Evolutionary conservation across 169 alveolate species (phyloP).

Genomic region (Babesia ovata): DNA sequence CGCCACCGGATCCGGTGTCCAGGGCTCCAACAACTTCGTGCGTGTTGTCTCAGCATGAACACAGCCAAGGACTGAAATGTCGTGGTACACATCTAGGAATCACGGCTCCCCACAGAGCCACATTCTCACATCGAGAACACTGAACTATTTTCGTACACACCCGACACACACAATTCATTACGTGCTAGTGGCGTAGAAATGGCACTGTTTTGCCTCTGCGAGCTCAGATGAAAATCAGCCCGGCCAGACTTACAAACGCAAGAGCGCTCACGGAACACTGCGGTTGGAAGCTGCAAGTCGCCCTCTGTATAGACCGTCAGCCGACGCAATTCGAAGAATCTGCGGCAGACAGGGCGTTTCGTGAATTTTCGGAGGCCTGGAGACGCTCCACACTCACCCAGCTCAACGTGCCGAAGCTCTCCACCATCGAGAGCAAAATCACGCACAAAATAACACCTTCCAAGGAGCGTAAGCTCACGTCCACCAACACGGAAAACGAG

Average conservation of each 20-base stretch:
- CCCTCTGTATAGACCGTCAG: constrained; percentile 65
- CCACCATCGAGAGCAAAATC: constrained; percentile 62
- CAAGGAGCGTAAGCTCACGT: constrained; percentile 14
- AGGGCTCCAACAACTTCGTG: neutral
- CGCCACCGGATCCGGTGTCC: neutral
- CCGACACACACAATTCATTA: neutral
- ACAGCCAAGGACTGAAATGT: neutral
- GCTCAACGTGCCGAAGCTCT: constrained; percentile 54
- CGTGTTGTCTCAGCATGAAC: constrained; percentile 26
- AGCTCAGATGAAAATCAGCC: constrained; percentile 19
- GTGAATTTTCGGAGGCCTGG: constrained; percentile 60
- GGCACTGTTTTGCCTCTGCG: neutral
- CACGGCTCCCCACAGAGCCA: neutral
- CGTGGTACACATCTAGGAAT: neutral
- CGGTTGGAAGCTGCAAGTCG: constrained; percentile 59
- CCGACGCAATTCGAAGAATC: constrained; percentile 54
- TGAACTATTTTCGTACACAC: neutral
- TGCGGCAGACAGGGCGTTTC: constrained; percentile 21
- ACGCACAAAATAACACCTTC: constrained; percentile 57
- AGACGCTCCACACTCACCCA: constrained; percentile 25
- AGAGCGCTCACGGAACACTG: constrained; percentile 51
- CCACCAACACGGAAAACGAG: neutral
- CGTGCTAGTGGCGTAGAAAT: neutral
- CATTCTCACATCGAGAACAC: too few species aligned
- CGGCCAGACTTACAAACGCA: neutral